phyloP scores from a whole-genome alignment of 1,139 yeast species.

The Saccharomycopsis phalli region DNA sequence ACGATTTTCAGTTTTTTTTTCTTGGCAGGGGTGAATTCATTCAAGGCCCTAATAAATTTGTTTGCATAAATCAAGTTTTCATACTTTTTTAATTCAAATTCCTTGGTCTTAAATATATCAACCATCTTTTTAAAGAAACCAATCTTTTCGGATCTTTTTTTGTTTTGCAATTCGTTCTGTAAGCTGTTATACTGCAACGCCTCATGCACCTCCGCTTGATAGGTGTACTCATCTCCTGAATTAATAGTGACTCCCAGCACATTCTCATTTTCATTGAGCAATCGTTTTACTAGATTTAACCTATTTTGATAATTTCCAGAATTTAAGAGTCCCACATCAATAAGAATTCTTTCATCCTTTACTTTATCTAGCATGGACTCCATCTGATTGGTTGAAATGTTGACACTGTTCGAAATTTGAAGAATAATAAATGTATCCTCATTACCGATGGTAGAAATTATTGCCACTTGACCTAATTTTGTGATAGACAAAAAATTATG shows the following conservation, averaged over 20 bases:
- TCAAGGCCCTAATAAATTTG: slow-evolving; percentile 1
- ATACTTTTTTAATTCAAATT: neutral
- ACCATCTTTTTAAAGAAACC: too few relatives aligned
- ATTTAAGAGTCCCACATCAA: slow-evolving; percentile 24
- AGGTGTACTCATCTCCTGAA: too few relatives aligned
- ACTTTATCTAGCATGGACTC: slow-evolving; percentile 14
- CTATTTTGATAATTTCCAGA: too few relatives aligned
- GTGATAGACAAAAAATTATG: slow-evolving; percentile 39
- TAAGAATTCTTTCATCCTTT: slow-evolving; percentile 19
- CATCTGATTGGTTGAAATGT: slow-evolving; percentile 22
- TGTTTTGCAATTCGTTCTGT: too few relatives aligned
- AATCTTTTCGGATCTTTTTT: too few relatives aligned
- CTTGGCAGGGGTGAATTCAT: too few relatives aligned
- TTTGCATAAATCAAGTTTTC: slow-evolving; percentile 9
- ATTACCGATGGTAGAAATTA: slow-evolving; percentile 39
- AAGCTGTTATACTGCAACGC: too few relatives aligned
- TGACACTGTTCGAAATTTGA: slow-evolving; percentile 25
- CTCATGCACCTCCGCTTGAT: too few relatives aligned
- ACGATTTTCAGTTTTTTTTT: too few relatives aligned
- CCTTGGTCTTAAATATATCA: slow-evolving; percentile 21
- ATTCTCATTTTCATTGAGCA: too few relatives aligned
- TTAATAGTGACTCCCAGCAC: too few relatives aligned
- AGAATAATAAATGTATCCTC: slow-evolving; percentile 36
- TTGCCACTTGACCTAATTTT: slow-evolving; percentile 37
- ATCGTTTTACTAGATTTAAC: too few relatives aligned